Percentiles rank a stretch among this genome's conserved stretches.
phyloP scores from a whole-genome alignment of 345 rosid genomes.

The Sisymbrium irio region DNA sequence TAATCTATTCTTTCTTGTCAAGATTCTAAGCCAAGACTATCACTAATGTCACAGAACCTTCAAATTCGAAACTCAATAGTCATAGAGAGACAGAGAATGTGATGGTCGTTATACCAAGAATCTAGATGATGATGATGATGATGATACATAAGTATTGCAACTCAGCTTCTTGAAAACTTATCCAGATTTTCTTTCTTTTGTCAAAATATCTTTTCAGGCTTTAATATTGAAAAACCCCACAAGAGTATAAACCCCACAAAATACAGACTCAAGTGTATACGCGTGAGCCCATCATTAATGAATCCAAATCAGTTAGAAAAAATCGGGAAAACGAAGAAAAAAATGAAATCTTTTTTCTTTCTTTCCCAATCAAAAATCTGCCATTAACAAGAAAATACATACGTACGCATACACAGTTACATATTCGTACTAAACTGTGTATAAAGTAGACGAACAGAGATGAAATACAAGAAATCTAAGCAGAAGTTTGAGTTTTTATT shows the following conservation, averaged over 20 bases:
- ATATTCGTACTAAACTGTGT: background rate
- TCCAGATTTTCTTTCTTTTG: background rate
- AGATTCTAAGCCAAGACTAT: background rate
- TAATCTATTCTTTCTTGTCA: background rate
- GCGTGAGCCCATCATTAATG: background rate
- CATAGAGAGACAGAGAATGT: background rate
- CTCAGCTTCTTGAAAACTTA: conserved; percentile 6
- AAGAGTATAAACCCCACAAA: background rate
- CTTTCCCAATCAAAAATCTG: background rate
- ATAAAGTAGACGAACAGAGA: background rate
- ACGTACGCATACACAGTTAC: background rate
- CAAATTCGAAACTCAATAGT: background rate
- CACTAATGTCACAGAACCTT: background rate
- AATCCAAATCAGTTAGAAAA: background rate
- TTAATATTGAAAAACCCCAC: background rate
- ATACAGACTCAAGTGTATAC: background rate
- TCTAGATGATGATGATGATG: background rate
- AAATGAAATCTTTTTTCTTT: background rate
- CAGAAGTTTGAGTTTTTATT: background rate
- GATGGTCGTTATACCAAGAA: background rate
- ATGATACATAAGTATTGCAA: background rate
- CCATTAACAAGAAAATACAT: background rate
- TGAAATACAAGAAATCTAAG: background rate
- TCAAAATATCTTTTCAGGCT: background rate
- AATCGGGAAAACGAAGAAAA: background rate